Percentiles rank a stretch among this genome's conserved stretches.
These are phyloP conservation scores for Podaxis mareebaensis DNA, from an alignment of 768 basidiomycete genomes.

Conservation along the genomic window DNA sequence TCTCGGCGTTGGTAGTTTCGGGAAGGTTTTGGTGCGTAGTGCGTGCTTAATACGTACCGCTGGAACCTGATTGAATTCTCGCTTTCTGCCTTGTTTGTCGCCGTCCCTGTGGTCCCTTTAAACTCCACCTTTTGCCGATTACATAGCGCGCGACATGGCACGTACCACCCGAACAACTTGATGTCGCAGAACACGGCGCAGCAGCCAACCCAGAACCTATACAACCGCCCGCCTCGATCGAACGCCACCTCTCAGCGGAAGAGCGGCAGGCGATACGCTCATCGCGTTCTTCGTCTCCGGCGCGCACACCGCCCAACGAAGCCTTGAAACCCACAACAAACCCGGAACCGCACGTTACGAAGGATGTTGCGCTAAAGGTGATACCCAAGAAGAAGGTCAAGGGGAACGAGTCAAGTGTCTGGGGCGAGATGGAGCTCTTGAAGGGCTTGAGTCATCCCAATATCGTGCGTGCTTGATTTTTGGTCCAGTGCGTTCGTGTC, in stretches of 20 bases:
- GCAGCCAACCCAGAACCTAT: slow-evolving; percentile 32
- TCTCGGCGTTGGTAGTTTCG: slow-evolving; percentile 85
- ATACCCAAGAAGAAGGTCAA: slow-evolving; percentile 96
- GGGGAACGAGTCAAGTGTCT: slow-evolving; percentile 84
- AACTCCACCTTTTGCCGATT: slow-evolving; percentile 7
- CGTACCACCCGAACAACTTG: slow-evolving; percentile 62
- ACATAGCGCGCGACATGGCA: slow-evolving; percentile 74
- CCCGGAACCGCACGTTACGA: slow-evolving; percentile 40
- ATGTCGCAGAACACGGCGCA: slow-evolving; percentile 60
- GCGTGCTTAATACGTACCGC: neutral
- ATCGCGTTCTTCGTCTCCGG: slow-evolving; percentile 26
- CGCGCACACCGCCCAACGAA: slow-evolving; percentile 19
- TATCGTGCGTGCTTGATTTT: slow-evolving; percentile 55
- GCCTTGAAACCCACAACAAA: slow-evolving; percentile 22
- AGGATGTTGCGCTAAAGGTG: slow-evolving; percentile 85
- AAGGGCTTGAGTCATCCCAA: slow-evolving; percentile 90
- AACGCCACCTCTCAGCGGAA: slow-evolving; percentile 18
- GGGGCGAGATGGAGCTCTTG: slow-evolving; percentile 93
- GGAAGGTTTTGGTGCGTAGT: slow-evolving; percentile 74
- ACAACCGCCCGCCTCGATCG: slow-evolving; percentile 17
- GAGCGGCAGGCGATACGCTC: slow-evolving; percentile 21
- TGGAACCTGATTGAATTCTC: neutral
- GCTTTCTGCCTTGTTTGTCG: slow-evolving; percentile 2
- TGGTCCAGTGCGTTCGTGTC: neutral
- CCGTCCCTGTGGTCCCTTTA: neutral